phyloP scores from a whole-genome alignment of 345 rosid genomes.

The Gossypium bickii region DNA sequence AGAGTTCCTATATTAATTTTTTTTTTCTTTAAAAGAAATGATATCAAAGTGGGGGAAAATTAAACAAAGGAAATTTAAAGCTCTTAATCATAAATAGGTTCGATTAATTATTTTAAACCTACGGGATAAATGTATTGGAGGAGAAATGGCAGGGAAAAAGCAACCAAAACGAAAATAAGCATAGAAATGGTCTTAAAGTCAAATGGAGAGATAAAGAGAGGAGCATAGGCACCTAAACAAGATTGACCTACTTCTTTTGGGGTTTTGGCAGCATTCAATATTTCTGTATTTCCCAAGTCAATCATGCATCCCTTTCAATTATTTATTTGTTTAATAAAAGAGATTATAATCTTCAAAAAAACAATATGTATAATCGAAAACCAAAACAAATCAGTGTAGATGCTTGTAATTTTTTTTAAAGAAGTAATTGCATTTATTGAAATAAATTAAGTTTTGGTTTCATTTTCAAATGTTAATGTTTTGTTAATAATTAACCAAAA shows the following conservation, averaged over 20 bases:
- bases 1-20: too few relatives aligned
- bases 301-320: background rate
- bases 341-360: background rate
- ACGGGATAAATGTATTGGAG: too few relatives aligned
- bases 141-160: background rate
- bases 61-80: too few relatives aligned
- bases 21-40: too few relatives aligned
- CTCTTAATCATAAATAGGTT: too few relatives aligned
- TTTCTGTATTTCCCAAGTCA: background rate
- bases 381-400: background rate
- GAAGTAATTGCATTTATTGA: too few relatives aligned
- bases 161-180: background rate
- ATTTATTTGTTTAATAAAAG: background rate
- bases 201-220: conserved; percentile 2
- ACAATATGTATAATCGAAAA: background rate
- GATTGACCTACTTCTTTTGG: background rate
- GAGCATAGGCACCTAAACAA: conserved; percentile 5
- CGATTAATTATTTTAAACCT: too few relatives aligned
- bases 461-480: background rate
- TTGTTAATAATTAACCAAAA: background rate
- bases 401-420: too few relatives aligned
- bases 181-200: conserved; percentile 2
- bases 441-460: too few relatives aligned
- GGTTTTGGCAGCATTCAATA: conserved; percentile 1
- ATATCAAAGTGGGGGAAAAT: too few relatives aligned